Evolutionary conservation across 495 filamentous ascomycete genomes (phyloP).

Genomic region (Xylaria intraflava): DNA sequence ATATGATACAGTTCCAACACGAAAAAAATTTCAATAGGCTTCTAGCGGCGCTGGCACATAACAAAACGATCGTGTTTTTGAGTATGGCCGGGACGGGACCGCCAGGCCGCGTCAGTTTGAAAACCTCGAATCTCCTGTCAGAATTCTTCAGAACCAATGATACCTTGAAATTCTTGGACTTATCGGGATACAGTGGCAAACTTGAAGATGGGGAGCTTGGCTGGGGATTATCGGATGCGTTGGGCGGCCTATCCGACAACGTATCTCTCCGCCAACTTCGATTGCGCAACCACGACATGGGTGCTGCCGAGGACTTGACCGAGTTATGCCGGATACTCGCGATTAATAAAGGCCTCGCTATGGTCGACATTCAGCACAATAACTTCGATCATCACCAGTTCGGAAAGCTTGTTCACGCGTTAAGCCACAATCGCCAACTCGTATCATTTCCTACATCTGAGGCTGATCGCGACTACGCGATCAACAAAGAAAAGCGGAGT

Average conservation of each 20-base stretch:
- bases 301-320: constrained; percentile 43
- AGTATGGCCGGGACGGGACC: constrained; percentile 85
- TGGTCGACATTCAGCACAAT: constrained; percentile 36
- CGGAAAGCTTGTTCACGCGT: constrained; percentile 18
- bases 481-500: constrained; percentile 17
- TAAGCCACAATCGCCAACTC: constrained; percentile 18
- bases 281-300: constrained; percentile 54
- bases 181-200: constrained; percentile 84
- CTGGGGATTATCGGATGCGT: constrained; percentile 68
- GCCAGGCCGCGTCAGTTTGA: constrained; percentile 65
- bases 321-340: constrained; percentile 22
- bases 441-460: constrained; percentile 23
- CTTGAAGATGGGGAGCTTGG: constrained; percentile 82
- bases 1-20: constrained; percentile 76
- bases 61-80: constrained; percentile 68
- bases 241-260: constrained; percentile 72
- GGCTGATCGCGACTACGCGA: constrained; percentile 18
- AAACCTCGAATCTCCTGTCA: constrained; percentile 68
- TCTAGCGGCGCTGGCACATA: constrained; percentile 61
- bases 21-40: constrained; percentile 71
- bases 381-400: constrained; percentile 32
- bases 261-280: constrained; percentile 64
- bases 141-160: constrained; percentile 71
- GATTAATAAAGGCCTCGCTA: constrained; percentile 20
- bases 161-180: constrained; percentile 69